phyloP scores from a whole-genome alignment of 495 filamentous ascomycete species.

The Amphirosellinia nigrospora region DNA sequence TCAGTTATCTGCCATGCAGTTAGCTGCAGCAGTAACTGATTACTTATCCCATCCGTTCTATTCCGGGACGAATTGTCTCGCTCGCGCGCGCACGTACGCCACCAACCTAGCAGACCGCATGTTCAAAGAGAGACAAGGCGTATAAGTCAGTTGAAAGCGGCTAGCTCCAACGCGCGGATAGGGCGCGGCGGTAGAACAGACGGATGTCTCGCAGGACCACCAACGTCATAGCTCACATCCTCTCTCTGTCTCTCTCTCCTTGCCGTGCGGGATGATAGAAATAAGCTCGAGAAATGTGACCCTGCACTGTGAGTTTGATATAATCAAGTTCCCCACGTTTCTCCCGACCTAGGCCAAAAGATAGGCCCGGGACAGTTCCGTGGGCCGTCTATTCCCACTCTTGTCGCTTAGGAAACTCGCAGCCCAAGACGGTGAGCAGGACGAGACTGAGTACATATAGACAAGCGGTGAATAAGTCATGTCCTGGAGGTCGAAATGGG shows the following conservation, averaged over 20 bases:
- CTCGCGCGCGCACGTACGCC: background rate
- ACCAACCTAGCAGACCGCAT: background rate
- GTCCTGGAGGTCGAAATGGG: background rate
- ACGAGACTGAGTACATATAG: background rate
- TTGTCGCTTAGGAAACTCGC: background rate
- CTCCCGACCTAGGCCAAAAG: slow-evolving; percentile 4
- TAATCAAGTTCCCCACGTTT: slow-evolving; percentile 16
- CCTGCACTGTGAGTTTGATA: background rate
- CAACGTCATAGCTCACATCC: background rate
- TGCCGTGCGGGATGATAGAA: background rate
- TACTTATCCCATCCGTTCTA: slow-evolving; percentile 4
- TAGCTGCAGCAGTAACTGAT: background rate
- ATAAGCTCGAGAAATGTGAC: slow-evolving; percentile 1
- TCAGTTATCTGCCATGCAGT: background rate
- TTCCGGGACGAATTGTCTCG: background rate
- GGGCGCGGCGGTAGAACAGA: background rate
- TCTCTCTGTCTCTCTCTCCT: too few relatives aligned
- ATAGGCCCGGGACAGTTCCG: slow-evolving; percentile 6
- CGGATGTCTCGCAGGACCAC: background rate
- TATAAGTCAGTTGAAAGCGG: background rate
- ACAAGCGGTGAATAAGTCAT: slow-evolving; percentile 10
- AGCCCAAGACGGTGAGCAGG: slow-evolving; percentile 1
- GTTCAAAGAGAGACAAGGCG: background rate
- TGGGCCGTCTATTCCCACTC: slow-evolving; percentile 10
- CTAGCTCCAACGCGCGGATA: background rate